Conservation (phyloP, 75 land plant species). For the Cupressus sempervirens region DNA sequence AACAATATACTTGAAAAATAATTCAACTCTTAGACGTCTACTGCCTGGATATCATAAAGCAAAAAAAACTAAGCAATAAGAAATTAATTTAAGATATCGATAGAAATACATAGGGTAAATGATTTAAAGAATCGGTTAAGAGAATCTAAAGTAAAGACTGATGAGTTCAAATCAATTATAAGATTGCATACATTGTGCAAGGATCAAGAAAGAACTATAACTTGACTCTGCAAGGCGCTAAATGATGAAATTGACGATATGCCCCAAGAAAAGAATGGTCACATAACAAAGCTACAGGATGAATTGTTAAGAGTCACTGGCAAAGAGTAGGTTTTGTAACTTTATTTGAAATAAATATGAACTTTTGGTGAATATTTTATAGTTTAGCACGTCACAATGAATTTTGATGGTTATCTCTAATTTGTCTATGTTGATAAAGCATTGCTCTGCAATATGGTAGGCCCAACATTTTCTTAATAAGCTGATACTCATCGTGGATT, state of each 20-base stretch:
- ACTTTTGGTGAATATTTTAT: too few species aligned
- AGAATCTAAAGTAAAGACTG: conserved; percentile 25
- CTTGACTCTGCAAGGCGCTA: conserved; percentile 51
- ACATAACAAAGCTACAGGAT: conserved; percentile 34
- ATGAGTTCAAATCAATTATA: conserved; percentile 31
- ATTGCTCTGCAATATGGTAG: neutral
- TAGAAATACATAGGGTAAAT: conserved; percentile 41
- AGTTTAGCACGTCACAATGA: neutral
- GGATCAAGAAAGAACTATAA: conserved; percentile 90
- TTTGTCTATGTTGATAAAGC: too few species aligned
- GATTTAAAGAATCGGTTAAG: conserved; percentile 20
- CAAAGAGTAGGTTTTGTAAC: conserved; percentile 28
- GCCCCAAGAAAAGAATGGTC: conserved; percentile 21
- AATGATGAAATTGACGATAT: conserved; percentile 23
- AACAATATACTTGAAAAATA: too few species aligned
- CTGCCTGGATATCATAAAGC: too few species aligned
- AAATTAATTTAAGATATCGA: too few species aligned
- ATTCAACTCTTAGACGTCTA: too few species aligned
- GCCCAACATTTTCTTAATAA: too few species aligned
- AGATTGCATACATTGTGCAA: conserved; percentile 63
- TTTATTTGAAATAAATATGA: too few species aligned
- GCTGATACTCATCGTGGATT: neutral
- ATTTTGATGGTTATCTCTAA: too few species aligned
- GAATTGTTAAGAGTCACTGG: conserved; percentile 38
- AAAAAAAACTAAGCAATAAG: too few species aligned